These are phyloP conservation scores for Camelina laxa DNA, from an alignment of 345 rosid genomes.

Conservation along the genomic window DNA sequence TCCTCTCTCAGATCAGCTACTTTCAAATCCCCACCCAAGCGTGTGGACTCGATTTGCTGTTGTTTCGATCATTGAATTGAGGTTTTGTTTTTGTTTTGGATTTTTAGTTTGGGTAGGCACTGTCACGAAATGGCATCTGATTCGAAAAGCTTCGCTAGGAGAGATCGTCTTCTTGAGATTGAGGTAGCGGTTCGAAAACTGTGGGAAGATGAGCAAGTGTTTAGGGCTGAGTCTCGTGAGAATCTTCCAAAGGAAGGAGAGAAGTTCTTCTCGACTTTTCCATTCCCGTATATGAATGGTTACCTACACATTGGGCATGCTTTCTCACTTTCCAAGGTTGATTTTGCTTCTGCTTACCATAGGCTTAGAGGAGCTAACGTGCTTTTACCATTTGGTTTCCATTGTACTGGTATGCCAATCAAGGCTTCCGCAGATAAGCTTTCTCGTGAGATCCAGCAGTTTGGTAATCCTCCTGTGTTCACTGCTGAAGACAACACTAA, in stretches of 20 bases:
- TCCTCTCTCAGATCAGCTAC: background rate
- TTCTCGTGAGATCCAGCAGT: slow-evolving; percentile 66
- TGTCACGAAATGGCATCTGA: slow-evolving; percentile 72
- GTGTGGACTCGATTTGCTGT: background rate
- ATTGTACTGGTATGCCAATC: slow-evolving; percentile 97
- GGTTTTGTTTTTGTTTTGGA: background rate
- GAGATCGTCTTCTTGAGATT: slow-evolving; percentile 77
- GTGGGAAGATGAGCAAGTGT: slow-evolving; percentile 82
- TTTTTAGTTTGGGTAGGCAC: slow-evolving; percentile 39
- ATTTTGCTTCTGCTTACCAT: slow-evolving; percentile 91
- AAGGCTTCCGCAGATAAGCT: slow-evolving; percentile 98
- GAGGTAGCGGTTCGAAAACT: slow-evolving; percentile 51
- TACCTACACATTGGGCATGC: slow-evolving; percentile 83
- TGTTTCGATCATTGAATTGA: slow-evolving; percentile 3
- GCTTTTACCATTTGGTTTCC: slow-evolving; percentile 85
- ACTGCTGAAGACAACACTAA: slow-evolving; percentile 39
- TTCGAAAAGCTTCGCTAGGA: slow-evolving; percentile 71
- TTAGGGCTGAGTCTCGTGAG: slow-evolving; percentile 63
- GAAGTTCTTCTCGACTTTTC: slow-evolving; percentile 80
- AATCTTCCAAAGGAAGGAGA: slow-evolving; percentile 59
- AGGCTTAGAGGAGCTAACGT: slow-evolving; percentile 88
- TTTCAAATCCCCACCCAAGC: background rate
- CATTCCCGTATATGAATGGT: slow-evolving; percentile 88
- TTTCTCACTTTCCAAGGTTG: slow-evolving; percentile 78
- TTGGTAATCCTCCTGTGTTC: slow-evolving; percentile 81